These are phyloP conservation scores for Cruciata laevipes DNA, from an alignment of 257 asterid genomes.

Conservation along the genomic window DNA sequence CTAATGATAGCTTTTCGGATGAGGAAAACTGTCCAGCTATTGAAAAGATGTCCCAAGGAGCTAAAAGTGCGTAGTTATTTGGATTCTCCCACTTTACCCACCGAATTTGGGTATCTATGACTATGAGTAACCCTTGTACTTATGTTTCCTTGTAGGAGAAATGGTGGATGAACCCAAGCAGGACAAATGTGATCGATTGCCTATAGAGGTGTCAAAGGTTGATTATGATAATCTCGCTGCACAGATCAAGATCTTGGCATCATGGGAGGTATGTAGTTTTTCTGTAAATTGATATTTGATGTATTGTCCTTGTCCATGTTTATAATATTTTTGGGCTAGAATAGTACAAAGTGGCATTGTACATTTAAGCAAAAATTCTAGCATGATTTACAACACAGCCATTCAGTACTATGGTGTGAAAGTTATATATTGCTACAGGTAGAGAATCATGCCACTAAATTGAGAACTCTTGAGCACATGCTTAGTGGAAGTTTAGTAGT, in stretches of 20 bases:
- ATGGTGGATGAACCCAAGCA: constrained; percentile 20
- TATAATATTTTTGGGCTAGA: background rate
- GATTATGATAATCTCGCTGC: constrained; percentile 80
- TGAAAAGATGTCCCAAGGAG: constrained; percentile 15
- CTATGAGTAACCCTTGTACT: constrained; percentile 9
- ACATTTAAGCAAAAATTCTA: background rate
- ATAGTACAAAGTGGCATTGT: background rate
- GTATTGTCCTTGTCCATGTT: background rate
- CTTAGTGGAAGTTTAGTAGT: background rate
- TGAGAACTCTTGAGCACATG: background rate
- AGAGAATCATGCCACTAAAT: background rate
- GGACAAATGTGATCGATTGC: constrained; percentile 27
- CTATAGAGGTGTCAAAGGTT: constrained; percentile 39
- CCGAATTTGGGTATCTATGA: background rate
- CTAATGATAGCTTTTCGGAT: constrained; percentile 23
- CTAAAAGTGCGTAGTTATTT: constrained; percentile 27
- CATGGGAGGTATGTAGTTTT: constrained; percentile 69
- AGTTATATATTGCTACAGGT: background rate
- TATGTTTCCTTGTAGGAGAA: constrained; percentile 27
- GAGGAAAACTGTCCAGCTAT: constrained; percentile 29
- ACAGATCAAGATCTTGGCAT: constrained; percentile 57
- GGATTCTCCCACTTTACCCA: background rate
- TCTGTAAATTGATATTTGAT: background rate
- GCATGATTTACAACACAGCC: background rate
- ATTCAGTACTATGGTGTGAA: background rate